Percentiles rank a stretch among this genome's conserved stretches.
Evolutionary conservation across 1,284 basidiomycete species (phyloP).

Genomic region (Anthracocystis walkeri): DNA sequence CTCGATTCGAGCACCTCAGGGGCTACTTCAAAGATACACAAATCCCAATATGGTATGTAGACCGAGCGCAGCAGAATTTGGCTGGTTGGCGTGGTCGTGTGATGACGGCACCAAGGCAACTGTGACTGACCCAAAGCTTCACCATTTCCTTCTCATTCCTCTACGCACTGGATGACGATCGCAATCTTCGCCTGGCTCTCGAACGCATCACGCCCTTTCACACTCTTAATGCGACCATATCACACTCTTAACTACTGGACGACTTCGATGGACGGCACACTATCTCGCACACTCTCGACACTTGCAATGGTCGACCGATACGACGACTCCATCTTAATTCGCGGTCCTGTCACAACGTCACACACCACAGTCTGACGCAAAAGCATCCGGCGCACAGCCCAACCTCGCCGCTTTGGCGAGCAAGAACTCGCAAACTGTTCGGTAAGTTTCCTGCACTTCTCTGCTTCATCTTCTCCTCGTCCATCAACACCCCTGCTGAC

Average conservation of each 20-base stretch:
- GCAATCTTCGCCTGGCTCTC: neutral
- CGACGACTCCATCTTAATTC: neutral
- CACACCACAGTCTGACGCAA: constrained; percentile 42
- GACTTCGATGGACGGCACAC: neutral
- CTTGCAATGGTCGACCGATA: neutral
- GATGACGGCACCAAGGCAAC: neutral
- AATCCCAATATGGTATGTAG: constrained; percentile 30
- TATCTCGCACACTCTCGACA: neutral
- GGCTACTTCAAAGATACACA: neutral
- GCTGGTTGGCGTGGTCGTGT: constrained; percentile 11
- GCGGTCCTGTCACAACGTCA: neutral
- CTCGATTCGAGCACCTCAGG: neutral
- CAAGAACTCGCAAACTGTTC: constrained; percentile 52
- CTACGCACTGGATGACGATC: neutral
- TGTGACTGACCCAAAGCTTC: neutral
- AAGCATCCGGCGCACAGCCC: constrained; percentile 46
- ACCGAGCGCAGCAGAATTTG: neutral
- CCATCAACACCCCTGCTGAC: neutral
- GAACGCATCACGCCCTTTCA: neutral
- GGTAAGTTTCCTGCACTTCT: constrained; percentile 20
- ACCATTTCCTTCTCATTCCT: neutral
- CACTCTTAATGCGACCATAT: neutral
- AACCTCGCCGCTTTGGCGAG: constrained; percentile 59
- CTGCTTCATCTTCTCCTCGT: neutral
- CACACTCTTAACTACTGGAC: too few relatives aligned